These are phyloP conservation scores for Phellinidium pouzarii DNA, from an alignment of 1,284 basidiomycete species.

Conservation along the genomic window DNA sequence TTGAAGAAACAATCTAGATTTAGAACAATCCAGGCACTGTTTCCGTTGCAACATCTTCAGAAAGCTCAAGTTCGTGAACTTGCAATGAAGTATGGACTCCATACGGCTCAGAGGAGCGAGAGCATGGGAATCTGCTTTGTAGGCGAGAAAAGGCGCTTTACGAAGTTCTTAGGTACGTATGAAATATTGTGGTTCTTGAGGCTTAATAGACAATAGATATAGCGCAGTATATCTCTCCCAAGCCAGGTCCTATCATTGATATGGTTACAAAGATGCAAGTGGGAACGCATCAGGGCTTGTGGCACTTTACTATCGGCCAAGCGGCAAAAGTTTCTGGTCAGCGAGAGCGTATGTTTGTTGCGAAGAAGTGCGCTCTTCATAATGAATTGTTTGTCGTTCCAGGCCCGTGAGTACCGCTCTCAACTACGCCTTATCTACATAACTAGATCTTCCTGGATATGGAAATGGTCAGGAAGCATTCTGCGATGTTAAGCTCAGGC, in stretches of 20 bases:
- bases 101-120: conserved; percentile 76
- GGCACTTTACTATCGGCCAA: conserved; percentile 88
- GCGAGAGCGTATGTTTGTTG: conserved; percentile 66
- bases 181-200: too few relatives aligned
- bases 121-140: conserved; percentile 99
- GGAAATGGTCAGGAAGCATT: background rate
- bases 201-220: too few relatives aligned
- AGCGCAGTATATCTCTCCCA: conserved; percentile 76
- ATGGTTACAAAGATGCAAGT: conserved; percentile 46
- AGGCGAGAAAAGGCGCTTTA: conserved; percentile 73
- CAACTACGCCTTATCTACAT: background rate
- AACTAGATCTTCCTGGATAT: too few relatives aligned
- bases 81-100: conserved; percentile 61
- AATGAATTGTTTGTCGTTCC: conserved; percentile 75
- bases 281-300: conserved; percentile 71
- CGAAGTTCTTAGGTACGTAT: conserved; percentile 63
- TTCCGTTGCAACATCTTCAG: conserved; percentile 65
- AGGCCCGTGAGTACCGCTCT: conserved; percentile 47
- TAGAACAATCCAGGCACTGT: conserved; percentile 49
- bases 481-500: conserved; percentile 22
- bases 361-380: conserved; percentile 53
- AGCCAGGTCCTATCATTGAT: conserved; percentile 63
- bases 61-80: conserved; percentile 76
- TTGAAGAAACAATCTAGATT: too few relatives aligned
- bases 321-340: conserved; percentile 62